These are phyloP conservation scores for Mortierella sp. DNA, from an alignment of 371 early-diverging fungal genomes.

Conservation along the genomic window DNA sequence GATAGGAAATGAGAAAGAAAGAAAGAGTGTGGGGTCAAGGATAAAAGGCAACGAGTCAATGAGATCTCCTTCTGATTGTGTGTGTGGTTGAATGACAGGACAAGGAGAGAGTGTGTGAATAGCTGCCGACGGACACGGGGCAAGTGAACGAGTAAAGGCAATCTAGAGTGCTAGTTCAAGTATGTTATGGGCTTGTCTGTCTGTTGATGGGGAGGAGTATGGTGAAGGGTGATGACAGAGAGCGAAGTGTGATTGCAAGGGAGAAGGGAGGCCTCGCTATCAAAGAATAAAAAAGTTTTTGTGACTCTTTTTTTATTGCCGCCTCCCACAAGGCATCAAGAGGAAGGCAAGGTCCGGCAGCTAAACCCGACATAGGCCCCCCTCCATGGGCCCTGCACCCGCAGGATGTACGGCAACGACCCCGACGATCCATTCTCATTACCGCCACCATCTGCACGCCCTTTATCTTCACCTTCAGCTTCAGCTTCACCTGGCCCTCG, in stretches of 20 bases:
- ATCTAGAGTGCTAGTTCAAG: too few relatives aligned
- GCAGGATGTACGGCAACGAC: slow-evolving; percentile 31
- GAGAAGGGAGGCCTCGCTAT: too few relatives aligned
- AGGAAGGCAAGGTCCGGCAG: slow-evolving; percentile 27
- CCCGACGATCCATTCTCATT: not conserved
- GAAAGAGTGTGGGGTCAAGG: not conserved
- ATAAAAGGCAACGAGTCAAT: not conserved
- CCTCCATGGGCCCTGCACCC: slow-evolving; percentile 45
- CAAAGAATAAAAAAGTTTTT: not conserved
- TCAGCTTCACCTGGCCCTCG: too few relatives aligned
- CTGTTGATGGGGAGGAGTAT: not conserved
- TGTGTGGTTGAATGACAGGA: too few relatives aligned
- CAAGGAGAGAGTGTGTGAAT: too few relatives aligned
- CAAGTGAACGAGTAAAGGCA: too few relatives aligned
- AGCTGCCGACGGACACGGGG: too few relatives aligned
- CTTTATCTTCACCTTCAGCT: not conserved
- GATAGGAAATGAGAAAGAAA: not conserved
- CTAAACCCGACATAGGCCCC: slow-evolving; percentile 53
- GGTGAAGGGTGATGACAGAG: not conserved
- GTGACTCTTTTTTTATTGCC: not conserved
- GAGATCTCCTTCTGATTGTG: not conserved
- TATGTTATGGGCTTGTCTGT: too few relatives aligned
- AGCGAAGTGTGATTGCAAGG: not conserved
- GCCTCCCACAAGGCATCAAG: not conserved
- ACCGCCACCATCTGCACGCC: not conserved